Evolutionary conservation across 306 rosid species (phyloP).

Genomic region (Biancaea sappan): DNA sequence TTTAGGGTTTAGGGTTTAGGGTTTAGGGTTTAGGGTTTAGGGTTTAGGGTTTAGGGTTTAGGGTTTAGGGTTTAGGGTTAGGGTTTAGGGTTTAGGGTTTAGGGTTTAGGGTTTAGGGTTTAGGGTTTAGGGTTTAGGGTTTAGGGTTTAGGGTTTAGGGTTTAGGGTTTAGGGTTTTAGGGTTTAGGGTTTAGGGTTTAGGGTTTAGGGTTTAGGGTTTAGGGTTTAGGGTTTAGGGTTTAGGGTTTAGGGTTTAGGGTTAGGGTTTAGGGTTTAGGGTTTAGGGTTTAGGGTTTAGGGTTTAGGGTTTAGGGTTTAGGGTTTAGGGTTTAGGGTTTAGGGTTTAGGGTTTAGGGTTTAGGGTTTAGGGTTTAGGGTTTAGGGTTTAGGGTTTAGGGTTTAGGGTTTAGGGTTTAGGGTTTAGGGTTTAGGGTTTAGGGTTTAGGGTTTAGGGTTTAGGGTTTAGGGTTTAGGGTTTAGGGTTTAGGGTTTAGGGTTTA

Average conservation of each 20-base stretch:
- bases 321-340: slow-evolving; percentile 2
- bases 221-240: slow-evolving; percentile 15
- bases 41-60: not conserved
- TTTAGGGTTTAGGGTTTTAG: slow-evolving; percentile 2
- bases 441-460: not conserved
- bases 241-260: not conserved
- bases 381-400: slow-evolving; percentile 1
- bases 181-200: not conserved
- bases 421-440: not conserved
- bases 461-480: not conserved
- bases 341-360: slow-evolving; percentile 11
- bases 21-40: slow-evolving; percentile 12
- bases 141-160: not conserved
- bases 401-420: slow-evolving; percentile 5
- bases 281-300: slow-evolving; percentile 2
- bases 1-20: slow-evolving; percentile 18
- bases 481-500: not conserved
- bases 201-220: slow-evolving; percentile 11
- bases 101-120: not conserved
- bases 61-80: slow-evolving; percentile 12
- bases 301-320: slow-evolving; percentile 16
- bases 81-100: slow-evolving; percentile 1
- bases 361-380: not conserved
- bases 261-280: not conserved
- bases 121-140: slow-evolving; percentile 1